phyloP scores from a whole-genome alignment of 257 asterid species.

The Penstemon barbatus region DNA sequence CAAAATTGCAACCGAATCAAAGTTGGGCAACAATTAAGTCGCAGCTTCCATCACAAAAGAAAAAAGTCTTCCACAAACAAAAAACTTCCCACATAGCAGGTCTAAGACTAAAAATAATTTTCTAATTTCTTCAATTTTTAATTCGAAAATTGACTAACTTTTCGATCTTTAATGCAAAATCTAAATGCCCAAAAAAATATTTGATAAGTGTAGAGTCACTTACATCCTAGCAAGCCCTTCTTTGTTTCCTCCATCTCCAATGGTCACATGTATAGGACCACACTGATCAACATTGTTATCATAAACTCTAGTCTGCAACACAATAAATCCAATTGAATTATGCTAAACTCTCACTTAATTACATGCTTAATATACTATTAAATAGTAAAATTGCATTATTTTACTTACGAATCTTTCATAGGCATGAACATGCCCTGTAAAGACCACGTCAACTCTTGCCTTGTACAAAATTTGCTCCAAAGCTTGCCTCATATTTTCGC shows the following conservation, averaged over 20 bases:
- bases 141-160: no score
- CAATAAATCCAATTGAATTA: not conserved
- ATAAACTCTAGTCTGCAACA: slow-evolving; percentile 63
- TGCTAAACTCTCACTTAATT: not conserved
- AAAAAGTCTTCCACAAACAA: no score
- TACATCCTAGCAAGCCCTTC: slow-evolving; percentile 67
- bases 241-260: slow-evolving; percentile 69
- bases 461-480: slow-evolving; percentile 63
- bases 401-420: slow-evolving; percentile 75
- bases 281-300: slow-evolving; percentile 53
- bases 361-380: not conserved
- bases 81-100: no score
- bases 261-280: slow-evolving; percentile 65
- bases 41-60: no score
- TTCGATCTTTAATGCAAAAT: no score
- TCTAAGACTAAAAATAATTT: no score
- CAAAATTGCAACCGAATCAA: no score
- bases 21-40: no score
- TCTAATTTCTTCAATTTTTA: no score
- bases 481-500: slow-evolving; percentile 92
- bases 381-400: not conserved
- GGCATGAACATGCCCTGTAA: slow-evolving; percentile 96
- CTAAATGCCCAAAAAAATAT: no score
- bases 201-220: slow-evolving; percentile 19
- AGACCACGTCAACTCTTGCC: slow-evolving; percentile 83